phyloP scores from a whole-genome alignment of 2,329 filamentous ascomycete species.

The Xylariales sp. region DNA sequence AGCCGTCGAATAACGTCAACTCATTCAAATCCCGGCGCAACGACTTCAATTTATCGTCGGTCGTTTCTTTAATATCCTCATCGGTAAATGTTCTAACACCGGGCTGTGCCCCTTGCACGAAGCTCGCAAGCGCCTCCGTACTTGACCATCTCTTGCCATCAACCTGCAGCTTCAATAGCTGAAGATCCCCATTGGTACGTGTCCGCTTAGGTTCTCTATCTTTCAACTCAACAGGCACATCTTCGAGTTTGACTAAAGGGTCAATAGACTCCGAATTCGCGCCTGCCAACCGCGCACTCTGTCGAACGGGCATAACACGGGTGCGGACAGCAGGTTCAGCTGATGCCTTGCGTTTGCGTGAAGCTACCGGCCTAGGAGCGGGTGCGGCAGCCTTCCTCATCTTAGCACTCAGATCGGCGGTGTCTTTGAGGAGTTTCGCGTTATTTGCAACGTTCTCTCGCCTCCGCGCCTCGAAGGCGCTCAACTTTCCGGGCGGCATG shows the following conservation, averaged over 20 bases:
- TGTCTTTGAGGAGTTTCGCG: constrained; percentile 77
- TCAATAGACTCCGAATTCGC: constrained; percentile 61
- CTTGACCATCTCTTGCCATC: constrained; percentile 81
- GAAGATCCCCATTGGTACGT: constrained; percentile 68
- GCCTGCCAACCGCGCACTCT: constrained; percentile 69
- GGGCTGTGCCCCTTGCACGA: constrained; percentile 76
- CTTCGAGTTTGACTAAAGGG: constrained; percentile 62
- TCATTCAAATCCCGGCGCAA: constrained; percentile 81
- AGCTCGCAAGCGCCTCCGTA: constrained; percentile 72
- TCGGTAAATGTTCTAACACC: constrained; percentile 87
- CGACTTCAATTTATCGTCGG: constrained; percentile 78
- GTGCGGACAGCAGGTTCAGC: constrained; percentile 62
- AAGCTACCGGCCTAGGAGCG: constrained; percentile 56
- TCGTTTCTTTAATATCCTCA: constrained; percentile 84
- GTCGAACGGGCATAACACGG: constrained; percentile 62
- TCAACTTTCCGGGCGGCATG: constrained; percentile 69
- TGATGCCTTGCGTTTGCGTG: constrained; percentile 52
- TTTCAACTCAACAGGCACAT: constrained; percentile 53
- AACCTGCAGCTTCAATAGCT: constrained; percentile 80
- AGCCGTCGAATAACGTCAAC: constrained; percentile 83
- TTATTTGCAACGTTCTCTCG: constrained; percentile 91
- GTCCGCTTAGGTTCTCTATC: constrained; percentile 68
- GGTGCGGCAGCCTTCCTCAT: constrained; percentile 70
- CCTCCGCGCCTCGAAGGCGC: constrained; percentile 86
- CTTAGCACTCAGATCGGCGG: constrained; percentile 77